phyloP scores from a whole-genome alignment of 129 eudicot species.

The Saposhnikovia divaricata region DNA sequence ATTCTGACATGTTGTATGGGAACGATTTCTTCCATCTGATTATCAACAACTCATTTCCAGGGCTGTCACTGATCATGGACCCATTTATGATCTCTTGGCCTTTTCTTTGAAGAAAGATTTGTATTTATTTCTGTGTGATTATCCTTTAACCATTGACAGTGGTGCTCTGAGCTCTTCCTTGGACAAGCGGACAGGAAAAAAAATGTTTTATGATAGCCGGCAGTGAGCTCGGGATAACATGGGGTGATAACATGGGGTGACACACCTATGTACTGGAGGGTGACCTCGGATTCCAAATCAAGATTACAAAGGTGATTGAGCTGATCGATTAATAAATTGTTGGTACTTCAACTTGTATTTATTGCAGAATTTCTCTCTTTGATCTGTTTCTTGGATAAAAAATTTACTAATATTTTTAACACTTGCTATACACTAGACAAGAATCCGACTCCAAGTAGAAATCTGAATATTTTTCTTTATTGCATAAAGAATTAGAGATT shows the following conservation, averaged over 20 bases:
- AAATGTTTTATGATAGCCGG: slow-evolving; percentile 66
- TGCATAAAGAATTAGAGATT: not conserved
- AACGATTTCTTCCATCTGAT: slow-evolving; percentile 53
- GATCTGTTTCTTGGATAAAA: no score
- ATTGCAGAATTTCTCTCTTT: no score
- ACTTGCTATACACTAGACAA: no score
- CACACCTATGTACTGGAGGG: slow-evolving; percentile 58
- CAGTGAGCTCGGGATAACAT: slow-evolving; percentile 45
- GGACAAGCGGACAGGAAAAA: slow-evolving; percentile 59
- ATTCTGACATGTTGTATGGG: slow-evolving; percentile 81
- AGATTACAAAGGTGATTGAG: slow-evolving; percentile 68
- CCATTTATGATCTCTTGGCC: not conserved
- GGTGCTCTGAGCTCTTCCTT: slow-evolving; percentile 50
- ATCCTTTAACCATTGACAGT: slow-evolving; percentile 39
- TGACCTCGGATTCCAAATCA: slow-evolving; percentile 49
- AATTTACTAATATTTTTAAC: no score
- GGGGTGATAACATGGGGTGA: slow-evolving; percentile 73
- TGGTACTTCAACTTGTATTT: no score
- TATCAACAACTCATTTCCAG: slow-evolving; percentile 35
- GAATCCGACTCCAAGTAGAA: no score
- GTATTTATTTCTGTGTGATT: slow-evolving; percentile 37
- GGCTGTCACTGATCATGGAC: slow-evolving; percentile 3
- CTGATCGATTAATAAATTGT: slow-evolving; percentile 12
- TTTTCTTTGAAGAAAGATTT: slow-evolving; percentile 31
- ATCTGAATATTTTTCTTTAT: no score